Base-by-base conservation (phyloP, 2,329 filamentous ascomycete genomes). In the Diplodia intermedia region DNA sequence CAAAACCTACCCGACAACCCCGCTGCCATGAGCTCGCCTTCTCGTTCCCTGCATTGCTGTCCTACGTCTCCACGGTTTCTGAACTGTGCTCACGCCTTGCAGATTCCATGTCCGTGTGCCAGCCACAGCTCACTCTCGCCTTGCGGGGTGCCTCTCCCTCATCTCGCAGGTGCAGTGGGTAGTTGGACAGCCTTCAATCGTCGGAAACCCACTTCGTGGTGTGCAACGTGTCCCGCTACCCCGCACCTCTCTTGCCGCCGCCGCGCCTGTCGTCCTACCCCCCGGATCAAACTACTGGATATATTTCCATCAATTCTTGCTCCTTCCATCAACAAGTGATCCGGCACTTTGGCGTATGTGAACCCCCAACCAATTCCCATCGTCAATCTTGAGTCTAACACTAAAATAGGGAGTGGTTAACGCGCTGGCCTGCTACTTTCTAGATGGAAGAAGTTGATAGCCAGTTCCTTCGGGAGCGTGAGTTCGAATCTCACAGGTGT, bases 401-500 rank as follows among this genome's bases (percentile, higher is more conserved):
- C 1, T 3, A 11, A 36, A 36, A 36, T 11, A 36, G 33, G 63
- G 65, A 66, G 65, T 66, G 65, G 65, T 66, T 66, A 66, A 66
- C 65, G 65, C 65, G 65, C 65, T 66, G 65, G 65, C 65, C 65
- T 66, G 65, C 65, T 66, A 66, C 18, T 38, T 43, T 66, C 65
- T 26, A 3, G 2, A 4, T 9, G 53, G n/a, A 38, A n/a, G 52
- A 50, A 66, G 38, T 26, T 26, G 62, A 14, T 36, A 66, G 65
- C 65, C 65, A 66, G 65, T 66, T 66, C 65, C 65, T 66, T 66
- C 65, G 65, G 65, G 65, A 66, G 65, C 65, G 65, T 29, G 65
- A 50, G 65, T 66, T 66, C 65, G 65, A 66, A 66, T 66, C 65
- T 50, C 65, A 29, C 53, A 49, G 65, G 65, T 66, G 65, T 66